phyloP scores from a whole-genome alignment of 1,139 yeast species.

The Candida sp. region DNA sequence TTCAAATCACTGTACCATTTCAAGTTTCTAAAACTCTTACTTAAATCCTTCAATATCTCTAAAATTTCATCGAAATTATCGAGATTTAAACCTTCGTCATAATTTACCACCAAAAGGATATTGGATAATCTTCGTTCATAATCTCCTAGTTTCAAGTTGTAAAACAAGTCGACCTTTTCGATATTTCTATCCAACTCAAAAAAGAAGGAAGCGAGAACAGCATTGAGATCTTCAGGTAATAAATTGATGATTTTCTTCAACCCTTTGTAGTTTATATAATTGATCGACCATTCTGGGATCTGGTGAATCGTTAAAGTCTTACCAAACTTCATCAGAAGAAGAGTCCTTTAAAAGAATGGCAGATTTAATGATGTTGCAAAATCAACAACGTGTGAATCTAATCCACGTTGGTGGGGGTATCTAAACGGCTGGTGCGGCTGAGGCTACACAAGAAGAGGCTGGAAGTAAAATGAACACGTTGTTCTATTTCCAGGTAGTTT shows the following conservation, averaged over 20 bases:
- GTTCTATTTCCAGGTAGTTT: too few relatives aligned
- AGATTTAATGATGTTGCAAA: too few relatives aligned
- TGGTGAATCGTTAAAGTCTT: constrained; percentile 78
- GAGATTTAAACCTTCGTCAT: constrained; percentile 16
- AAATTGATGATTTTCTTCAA: constrained; percentile 75
- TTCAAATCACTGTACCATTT: constrained; percentile 95
- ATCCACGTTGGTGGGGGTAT: too few relatives aligned
- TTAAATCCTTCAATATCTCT: constrained; percentile 70
- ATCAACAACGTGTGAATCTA: too few relatives aligned
- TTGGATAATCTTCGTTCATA: constrained; percentile 65
- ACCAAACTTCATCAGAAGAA: constrained; percentile 70
- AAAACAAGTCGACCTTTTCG: constrained; percentile 79
- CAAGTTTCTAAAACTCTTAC: constrained; percentile 76
- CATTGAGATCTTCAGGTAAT: constrained; percentile 23
- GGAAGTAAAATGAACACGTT: too few relatives aligned
- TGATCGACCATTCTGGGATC: constrained; percentile 88
- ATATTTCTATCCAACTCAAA: constrained; percentile 77
- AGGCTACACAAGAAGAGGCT: too few relatives aligned
- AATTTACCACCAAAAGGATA: constrained; percentile 34
- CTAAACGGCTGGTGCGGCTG: too few relatives aligned
- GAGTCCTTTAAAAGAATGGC: too few relatives aligned
- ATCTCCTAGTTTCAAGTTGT: constrained; percentile 68
- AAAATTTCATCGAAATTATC: constrained; percentile 81
- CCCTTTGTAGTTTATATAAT: constrained; percentile 82
- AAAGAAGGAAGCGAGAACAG: constrained; percentile 62